Evolutionary conservation across 2,329 filamentous ascomycete genomes (phyloP).

Genomic region (Fusarium proliferatum): DNA sequence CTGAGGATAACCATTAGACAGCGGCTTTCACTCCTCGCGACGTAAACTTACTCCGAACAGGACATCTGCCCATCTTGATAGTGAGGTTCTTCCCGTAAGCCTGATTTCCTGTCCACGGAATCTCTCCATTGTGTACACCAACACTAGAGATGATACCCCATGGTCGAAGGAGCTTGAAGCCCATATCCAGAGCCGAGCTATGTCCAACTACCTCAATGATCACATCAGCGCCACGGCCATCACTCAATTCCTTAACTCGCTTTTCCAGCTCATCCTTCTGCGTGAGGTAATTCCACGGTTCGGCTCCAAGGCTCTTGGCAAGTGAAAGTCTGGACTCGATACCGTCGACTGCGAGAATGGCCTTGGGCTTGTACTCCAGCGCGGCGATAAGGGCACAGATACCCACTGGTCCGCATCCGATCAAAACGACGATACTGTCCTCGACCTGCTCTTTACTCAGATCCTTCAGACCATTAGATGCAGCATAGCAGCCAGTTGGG

Average conservation of each 20-base stretch:
- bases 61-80: slow-evolving; percentile 77
- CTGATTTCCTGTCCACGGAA: slow-evolving; percentile 70
- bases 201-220: slow-evolving; percentile 80
- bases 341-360: slow-evolving; percentile 18
- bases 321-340: slow-evolving; percentile 13
- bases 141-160: slow-evolving; percentile 77
- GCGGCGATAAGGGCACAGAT: slow-evolving; percentile 29
- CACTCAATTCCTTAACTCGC: slow-evolving; percentile 76
- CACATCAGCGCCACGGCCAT: slow-evolving; percentile 84
- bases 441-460: not conserved
- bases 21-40: fast-evolving
- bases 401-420: slow-evolving; percentile 35
- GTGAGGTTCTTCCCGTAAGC: slow-evolving; percentile 73
- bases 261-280: slow-evolving; percentile 71
- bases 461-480: slow-evolving; percentile 63
- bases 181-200: slow-evolving; percentile 72
- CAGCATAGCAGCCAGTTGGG: slow-evolving; percentile 50
- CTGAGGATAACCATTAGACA: slow-evolving; percentile 49
- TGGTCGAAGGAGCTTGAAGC: slow-evolving; percentile 71
- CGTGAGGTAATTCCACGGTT: slow-evolving; percentile 75
- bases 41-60: slow-evolving; percentile 63
- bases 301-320: slow-evolving; percentile 17
- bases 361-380: slow-evolving; percentile 12
- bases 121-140: slow-evolving; percentile 76
- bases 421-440: slow-evolving; percentile 12